These are phyloP conservation scores for Termitomyces sp. DNA, from an alignment of 768 basidiomycete genomes.

Conservation along the genomic window DNA sequence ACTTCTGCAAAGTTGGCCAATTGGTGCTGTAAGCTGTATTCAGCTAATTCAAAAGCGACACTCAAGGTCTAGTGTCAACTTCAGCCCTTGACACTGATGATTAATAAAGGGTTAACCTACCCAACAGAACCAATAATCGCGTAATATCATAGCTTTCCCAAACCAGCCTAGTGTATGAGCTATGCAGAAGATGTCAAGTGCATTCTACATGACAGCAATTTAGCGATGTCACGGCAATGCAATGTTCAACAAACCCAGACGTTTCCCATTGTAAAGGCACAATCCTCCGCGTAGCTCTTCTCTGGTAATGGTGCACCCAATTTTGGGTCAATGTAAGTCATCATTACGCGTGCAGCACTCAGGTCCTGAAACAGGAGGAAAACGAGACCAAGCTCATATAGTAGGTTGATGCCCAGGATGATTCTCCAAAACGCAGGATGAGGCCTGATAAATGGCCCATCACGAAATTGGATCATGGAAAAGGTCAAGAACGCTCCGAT, in stretches of 20 bases:
- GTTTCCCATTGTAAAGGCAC: conserved; percentile 51
- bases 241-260: conserved; percentile 52
- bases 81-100: not conserved
- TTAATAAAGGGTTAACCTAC: conserved; percentile 30
- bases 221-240: not conserved
- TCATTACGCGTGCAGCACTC: conserved; percentile 68
- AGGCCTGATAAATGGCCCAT: conserved; percentile 84
- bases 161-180: conserved; percentile 88
- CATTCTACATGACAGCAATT: conserved; percentile 41
- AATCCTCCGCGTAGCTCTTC: conserved; percentile 84
- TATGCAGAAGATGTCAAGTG: conserved; percentile 81
- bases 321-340: conserved; percentile 69
- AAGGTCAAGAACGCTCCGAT: conserved; percentile 71
- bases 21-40: conserved; percentile 85
- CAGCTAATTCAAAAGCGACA: conserved; percentile 83
- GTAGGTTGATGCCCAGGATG: conserved; percentile 72
- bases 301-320: conserved; percentile 73
- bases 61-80: conserved; percentile 60
- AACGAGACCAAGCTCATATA: conserved; percentile 79
- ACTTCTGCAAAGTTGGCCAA: conserved; percentile 87
- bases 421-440: conserved; percentile 86
- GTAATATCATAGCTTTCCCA: conserved; percentile 83
- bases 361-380: conserved; percentile 86
- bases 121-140: conserved; percentile 96
- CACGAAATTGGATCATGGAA: conserved; percentile 84